A percentile compares a stretch with the other conserved stretches of the same genome.
These are phyloP conservation scores for Tylopilus vinaceipallidus DNA, from an alignment of 768 basidiomycete species.

Conservation along the genomic window DNA sequence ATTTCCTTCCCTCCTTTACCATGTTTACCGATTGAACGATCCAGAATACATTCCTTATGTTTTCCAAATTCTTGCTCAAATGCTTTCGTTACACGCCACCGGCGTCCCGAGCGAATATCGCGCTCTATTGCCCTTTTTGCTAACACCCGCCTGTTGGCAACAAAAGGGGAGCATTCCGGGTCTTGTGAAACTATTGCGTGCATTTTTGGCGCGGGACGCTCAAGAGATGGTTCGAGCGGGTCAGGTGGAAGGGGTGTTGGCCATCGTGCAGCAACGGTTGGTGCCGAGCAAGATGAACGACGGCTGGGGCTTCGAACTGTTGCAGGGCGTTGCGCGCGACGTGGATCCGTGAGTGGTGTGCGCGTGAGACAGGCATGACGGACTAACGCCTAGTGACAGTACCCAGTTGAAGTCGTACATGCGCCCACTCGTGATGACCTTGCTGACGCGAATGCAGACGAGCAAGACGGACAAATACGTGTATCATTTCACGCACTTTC, in stretches of 20 bases:
- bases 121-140: conserved; percentile 73
- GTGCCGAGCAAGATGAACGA: conserved; percentile 88
- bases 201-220: conserved; percentile 75
- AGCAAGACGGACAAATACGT: conserved; percentile 89
- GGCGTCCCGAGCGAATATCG: conserved; percentile 77
- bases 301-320: conserved; percentile 85
- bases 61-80: conserved; percentile 95
- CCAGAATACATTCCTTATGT: conserved; percentile 93
- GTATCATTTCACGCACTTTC: conserved; percentile 77
- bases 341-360: conserved; percentile 66
- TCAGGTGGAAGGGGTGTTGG: conserved; percentile 77
- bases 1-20: background rate
- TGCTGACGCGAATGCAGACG: conserved; percentile 82
- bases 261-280: conserved; percentile 86
- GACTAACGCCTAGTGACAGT: conserved; percentile 36
- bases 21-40: background rate
- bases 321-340: conserved; percentile 71
- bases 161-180: conserved; percentile 95
- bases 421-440: conserved; percentile 68
- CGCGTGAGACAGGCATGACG: no score
- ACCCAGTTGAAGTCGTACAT: conserved; percentile 67
- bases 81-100: conserved; percentile 76
- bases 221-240: conserved; percentile 62
- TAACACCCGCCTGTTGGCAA: conserved; percentile 86
- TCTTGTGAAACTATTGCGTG: conserved; percentile 82